A percentile compares a stretch with the other conserved stretches of the same genome.
Conservation (phyloP, 176 grass and related monocot genomes). For the Aegilops tauschii region DNA sequence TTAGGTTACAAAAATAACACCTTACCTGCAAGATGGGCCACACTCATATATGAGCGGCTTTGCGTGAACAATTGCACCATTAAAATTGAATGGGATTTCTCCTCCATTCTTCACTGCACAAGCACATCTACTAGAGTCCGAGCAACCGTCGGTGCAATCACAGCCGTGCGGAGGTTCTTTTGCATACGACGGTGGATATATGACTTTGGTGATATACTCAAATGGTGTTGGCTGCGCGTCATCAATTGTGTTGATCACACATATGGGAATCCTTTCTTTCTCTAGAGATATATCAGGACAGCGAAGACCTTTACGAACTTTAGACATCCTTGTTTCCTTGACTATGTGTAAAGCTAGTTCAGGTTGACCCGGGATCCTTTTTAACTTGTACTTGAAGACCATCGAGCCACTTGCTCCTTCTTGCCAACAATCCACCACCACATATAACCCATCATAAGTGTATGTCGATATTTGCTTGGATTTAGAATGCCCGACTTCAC, state of each 20-base stretch:
- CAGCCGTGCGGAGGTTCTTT: slow-evolving; percentile 62
- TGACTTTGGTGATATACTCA: slow-evolving; percentile 54
- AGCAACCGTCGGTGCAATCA: slow-evolving; percentile 56
- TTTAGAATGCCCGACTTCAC: slow-evolving; percentile 42
- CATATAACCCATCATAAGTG: slow-evolving; percentile 70
- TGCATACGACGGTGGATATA: slow-evolving; percentile 46
- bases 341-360: slow-evolving; percentile 65
- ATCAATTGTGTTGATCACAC: slow-evolving; percentile 59
- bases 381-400: slow-evolving; percentile 60
- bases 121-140: slow-evolving; percentile 56
- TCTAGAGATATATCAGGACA: slow-evolving; percentile 63
- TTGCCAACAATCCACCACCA: slow-evolving; percentile 52
- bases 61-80: slow-evolving; percentile 68
- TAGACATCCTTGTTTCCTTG: slow-evolving; percentile 53
- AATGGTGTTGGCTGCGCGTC: slow-evolving; percentile 46
- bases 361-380: slow-evolving; percentile 57
- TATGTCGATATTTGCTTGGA: slow-evolving; percentile 52
- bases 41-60: slow-evolving; percentile 72
- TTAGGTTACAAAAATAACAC: slow-evolving; percentile 18
- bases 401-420: slow-evolving; percentile 39
- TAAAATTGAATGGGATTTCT: slow-evolving; percentile 70
- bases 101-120: slow-evolving; percentile 78
- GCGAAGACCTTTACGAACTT: slow-evolving; percentile 61
- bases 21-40: slow-evolving; percentile 57
- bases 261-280: slow-evolving; percentile 58